Base-by-base conservation (phyloP, 2,329 filamentous ascomycete species). In the Fusarium sp. region DNA sequence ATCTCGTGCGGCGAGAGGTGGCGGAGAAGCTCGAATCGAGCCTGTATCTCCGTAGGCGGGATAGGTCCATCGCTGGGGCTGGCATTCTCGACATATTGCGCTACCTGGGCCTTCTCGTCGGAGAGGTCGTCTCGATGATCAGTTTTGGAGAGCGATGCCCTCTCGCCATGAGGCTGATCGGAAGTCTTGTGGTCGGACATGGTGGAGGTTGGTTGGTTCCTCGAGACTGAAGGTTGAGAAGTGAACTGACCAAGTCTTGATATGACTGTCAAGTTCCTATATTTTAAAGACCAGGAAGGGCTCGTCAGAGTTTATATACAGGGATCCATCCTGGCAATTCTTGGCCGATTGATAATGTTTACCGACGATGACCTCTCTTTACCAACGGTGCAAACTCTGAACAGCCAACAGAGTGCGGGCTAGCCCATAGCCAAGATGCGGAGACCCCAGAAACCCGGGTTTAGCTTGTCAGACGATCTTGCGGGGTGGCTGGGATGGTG, bases 41-140 rank as follows among this genome's bases (percentile, higher is more conserved):
- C 65, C 7, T 77, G 75, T 6, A 76, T 72, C 30, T 77, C 75
- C 81, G 18, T 54, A 5, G 60, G 36, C 1, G 60, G 43, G 0
- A 68, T 44, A 7, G 31, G n/a, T 6, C 53, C 54, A 0, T n/a
- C 13, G 7, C 34, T 60, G 5, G 18, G 47, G 13, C 59, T 23
- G 16, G 51, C 37, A 6, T 58, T 46, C 16, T 65, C 62, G 1
- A 65, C 13, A 13, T 18, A 57, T 39, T 61, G 51, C 11, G 53
- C 34, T 6, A 54, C 61, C 15, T 64, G 59, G 10, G 31, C 60
- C 16, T 57, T 68, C 31, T 68, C 65, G 11, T 61, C 66, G 37
- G 59, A 23, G 23, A 23, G 3, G 23, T 23, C 23, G 5, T 23
- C 23, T 23, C 23, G 23, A 23, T 23, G 23, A 23, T 23, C 4